Base-by-base conservation (phyloP, 2,329 filamentous ascomycete species). In the Calonectria multiphialidica region DNA sequence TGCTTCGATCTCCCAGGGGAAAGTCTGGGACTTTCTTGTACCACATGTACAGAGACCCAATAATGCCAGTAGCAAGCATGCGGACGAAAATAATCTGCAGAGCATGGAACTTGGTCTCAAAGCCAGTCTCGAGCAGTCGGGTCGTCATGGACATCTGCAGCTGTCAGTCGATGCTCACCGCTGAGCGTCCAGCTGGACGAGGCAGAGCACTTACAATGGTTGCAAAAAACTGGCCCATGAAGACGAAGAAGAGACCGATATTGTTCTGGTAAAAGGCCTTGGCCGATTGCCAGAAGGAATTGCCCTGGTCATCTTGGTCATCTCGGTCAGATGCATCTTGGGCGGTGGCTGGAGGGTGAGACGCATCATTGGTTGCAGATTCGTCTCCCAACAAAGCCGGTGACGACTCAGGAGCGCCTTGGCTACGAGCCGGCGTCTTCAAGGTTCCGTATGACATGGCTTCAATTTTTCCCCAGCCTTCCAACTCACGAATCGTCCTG, bases 1-100 rank as follows among this genome's bases (percentile, higher is more conserved):
- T 88, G 15, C 89, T 88, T n/a, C 85, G 88, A 21, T 87, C 85
- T 0, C 94, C 94, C 1, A 95, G 83, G 0, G 93, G 94, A 66
- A 92, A 93, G 74, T 93, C 82, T 1, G 93, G 91, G 1, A 86
- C 81, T 15, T 81, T 80, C 65, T 83, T 83, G 33, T 81, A 81
- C 83, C 83, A 85, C 84, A 85, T 84, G 40, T 85, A 86, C 8
- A 82, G 21, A 2, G 80, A 83, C 3, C 84, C 83, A 7, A 86
- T 78, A 0, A 83, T 28, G 1, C 81, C 75, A 0, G 84, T 86
- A 4, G 81, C 80, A 0, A 84, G 49, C 85, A 86, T 86, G 47
- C 85, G 83, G 0, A 86, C 83, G 57, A 86, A 86, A 21, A 86
- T 85, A 50, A 86, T 83, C 44, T 86, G 84, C 65, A 86, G 57